Percentiles rank a stretch among this genome's conserved stretches.
phyloP scores from a whole-genome alignment of 805 yeast species.

The Crinitomyces ghanaensis region DNA sequence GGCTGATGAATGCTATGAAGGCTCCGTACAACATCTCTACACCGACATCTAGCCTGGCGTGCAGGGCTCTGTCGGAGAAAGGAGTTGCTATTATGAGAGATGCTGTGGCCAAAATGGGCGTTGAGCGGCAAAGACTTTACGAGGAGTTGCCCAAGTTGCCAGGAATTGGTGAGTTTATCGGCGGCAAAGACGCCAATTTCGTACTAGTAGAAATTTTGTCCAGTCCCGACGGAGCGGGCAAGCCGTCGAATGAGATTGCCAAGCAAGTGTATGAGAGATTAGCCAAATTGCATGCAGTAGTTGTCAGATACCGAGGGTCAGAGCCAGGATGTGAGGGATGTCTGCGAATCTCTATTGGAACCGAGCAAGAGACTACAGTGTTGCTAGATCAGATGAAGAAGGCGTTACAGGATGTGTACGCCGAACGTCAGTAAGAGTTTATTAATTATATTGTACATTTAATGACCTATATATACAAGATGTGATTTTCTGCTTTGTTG shows the following conservation, averaged over 20 bases:
- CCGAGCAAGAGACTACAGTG: conserved; percentile 54
- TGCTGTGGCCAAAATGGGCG: conserved; percentile 38
- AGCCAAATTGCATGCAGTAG: conserved; percentile 67
- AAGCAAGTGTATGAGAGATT: conserved; percentile 49
- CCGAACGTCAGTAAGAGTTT: too few species aligned
- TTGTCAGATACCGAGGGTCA: conserved; percentile 81
- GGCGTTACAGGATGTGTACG: conserved; percentile 7
- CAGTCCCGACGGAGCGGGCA: conserved; percentile 38
- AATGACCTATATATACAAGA: too few species aligned
- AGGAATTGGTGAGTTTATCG: conserved; percentile 64
- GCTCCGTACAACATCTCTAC: conserved; percentile 93
- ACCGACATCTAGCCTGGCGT: conserved; percentile 63
- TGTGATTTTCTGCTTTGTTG: too few species aligned
- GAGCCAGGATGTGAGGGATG: conserved; percentile 88
- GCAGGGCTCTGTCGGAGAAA: conserved; percentile 51
- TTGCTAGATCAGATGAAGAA: conserved; percentile 41
- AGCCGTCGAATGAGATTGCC: conserved; percentile 62
- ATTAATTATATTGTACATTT: too few species aligned
- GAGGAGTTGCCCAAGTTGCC: conserved; percentile 42
- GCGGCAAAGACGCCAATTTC: conserved; percentile 84
- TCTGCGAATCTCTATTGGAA: conserved; percentile 79
- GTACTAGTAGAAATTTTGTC: conserved; percentile 61
- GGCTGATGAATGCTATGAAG: conserved; percentile 74
- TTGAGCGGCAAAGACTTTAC: conserved; percentile 46
- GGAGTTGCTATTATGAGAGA: conserved; percentile 50